Evolutionary conservation across 768 basidiomycete species (phyloP).

Genomic region (Termitomyces sp.): DNA sequence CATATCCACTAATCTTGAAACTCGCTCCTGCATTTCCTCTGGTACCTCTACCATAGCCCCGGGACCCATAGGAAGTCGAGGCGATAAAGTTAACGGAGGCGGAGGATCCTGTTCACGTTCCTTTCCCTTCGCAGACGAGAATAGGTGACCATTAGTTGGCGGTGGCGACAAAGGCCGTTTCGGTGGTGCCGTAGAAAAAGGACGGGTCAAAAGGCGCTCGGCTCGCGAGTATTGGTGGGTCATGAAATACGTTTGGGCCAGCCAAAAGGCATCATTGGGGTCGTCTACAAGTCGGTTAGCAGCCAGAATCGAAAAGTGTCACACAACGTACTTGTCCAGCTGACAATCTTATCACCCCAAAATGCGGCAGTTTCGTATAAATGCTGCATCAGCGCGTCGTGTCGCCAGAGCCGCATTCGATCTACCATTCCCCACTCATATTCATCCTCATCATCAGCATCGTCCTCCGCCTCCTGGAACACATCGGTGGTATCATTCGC

Average conservation of each 20-base stretch:
- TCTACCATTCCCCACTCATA: slow-evolving; percentile 87
- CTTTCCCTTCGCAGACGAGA: slow-evolving; percentile 50
- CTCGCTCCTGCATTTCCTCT: slow-evolving; percentile 55
- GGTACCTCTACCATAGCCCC: slow-evolving; percentile 68
- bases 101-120: slow-evolving; percentile 45
- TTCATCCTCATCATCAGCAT: slow-evolving; percentile 51
- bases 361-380: slow-evolving; percentile 95
- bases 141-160: slow-evolving; percentile 37
- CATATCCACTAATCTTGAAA: slow-evolving; percentile 85
- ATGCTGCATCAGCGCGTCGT: slow-evolving; percentile 98
- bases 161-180: slow-evolving; percentile 28
- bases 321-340: slow-evolving; percentile 82
- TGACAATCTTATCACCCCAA: slow-evolving; percentile 97
- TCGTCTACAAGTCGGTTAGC: slow-evolving; percentile 52
- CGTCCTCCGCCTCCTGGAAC: slow-evolving; percentile 63
- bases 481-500: slow-evolving; percentile 76
- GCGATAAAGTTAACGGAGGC: slow-evolving; percentile 28
- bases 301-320: neutral
- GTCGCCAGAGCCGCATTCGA: slow-evolving; percentile 94
- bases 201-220: slow-evolving; percentile 84
- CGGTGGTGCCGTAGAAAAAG: slow-evolving; percentile 57
- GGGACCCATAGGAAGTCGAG: slow-evolving; percentile 66
- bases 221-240: slow-evolving; percentile 94
- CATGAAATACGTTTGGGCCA: slow-evolving; percentile 96
- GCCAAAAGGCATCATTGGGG: slow-evolving; percentile 98